Conservation (phyloP, 225 moss, liverwort and hornwort genomes). For the Physcomitrellopsis africana region DNA sequence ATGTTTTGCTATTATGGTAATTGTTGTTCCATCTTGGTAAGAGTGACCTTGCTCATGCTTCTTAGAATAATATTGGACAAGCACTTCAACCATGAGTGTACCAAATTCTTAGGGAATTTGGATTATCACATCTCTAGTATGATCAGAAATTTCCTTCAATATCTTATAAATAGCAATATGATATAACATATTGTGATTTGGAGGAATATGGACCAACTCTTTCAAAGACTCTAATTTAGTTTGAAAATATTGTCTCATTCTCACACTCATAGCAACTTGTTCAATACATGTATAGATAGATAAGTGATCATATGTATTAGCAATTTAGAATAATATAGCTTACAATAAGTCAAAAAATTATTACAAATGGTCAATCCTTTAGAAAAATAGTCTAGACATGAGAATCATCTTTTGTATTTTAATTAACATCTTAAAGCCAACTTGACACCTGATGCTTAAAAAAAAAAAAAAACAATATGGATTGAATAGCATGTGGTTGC, state of each 20-base stretch:
- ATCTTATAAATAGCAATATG: constrained; percentile 40
- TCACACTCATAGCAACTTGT: constrained; percentile 31
- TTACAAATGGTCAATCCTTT: no score
- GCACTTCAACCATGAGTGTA: constrained; percentile 6
- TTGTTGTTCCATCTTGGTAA: background rate
- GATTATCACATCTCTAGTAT: constrained; percentile 18
- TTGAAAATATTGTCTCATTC: constrained; percentile 30
- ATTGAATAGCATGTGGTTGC: no score
- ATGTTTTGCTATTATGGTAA: constrained; percentile 1
- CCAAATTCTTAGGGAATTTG: background rate
- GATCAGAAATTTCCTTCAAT: constrained; percentile 18
- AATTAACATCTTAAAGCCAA: no score
- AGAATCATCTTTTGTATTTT: no score
- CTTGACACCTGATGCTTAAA: no score
- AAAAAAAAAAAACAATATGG: accelerated
- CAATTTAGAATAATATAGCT: background rate
- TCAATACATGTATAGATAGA: constrained; percentile 36
- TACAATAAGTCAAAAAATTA: background rate
- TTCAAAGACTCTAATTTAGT: constrained; percentile 8
- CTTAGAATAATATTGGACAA: background rate
- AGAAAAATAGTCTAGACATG: no score
- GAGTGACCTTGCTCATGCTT: constrained; percentile 17
- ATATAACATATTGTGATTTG: constrained; percentile 35
- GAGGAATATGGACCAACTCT: constrained; percentile 43
- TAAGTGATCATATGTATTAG: background rate